Evolutionary conservation across 495 filamentous ascomycete genomes (phyloP).

Genomic region (Penicillium crystallinum): DNA sequence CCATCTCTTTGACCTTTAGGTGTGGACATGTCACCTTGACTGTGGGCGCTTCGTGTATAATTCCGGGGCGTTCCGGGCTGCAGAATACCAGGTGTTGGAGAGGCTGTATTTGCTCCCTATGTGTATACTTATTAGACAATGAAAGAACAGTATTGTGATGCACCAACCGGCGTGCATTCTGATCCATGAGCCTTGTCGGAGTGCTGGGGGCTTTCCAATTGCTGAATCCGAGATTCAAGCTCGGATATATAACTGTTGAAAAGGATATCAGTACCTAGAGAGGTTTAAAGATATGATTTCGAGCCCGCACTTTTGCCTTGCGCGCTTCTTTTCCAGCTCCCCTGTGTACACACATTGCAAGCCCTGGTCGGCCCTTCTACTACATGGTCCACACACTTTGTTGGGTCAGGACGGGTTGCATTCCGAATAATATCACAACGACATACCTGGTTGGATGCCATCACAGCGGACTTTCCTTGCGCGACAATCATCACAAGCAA

Average conservation of each 20-base stretch:
- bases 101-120: constrained; percentile 1
- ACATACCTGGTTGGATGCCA: constrained; percentile 34
- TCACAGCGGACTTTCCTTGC: constrained; percentile 34
- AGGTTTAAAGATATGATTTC: background rate
- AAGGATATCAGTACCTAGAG: background rate
- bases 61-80: background rate
- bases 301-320: constrained; percentile 18
- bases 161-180: constrained; percentile 12
- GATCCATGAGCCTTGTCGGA: constrained; percentile 1
- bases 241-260: constrained; percentile 22
- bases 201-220: constrained; percentile 19
- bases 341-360: constrained; percentile 29
- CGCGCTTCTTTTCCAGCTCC: constrained; percentile 31
- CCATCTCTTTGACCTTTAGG: constrained; percentile 11
- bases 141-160: background rate
- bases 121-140: background rate
- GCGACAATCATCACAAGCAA: constrained; percentile 38
- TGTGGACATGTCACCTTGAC: background rate
- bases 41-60: background rate
- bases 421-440: constrained; percentile 7
- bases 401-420: constrained; percentile 9
- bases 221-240: constrained; percentile 28
- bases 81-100: background rate
- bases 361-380: constrained; percentile 16
- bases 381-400: constrained; percentile 36